phyloP scores from a whole-genome alignment of 805 yeast species.

The Starmera amethionina region DNA sequence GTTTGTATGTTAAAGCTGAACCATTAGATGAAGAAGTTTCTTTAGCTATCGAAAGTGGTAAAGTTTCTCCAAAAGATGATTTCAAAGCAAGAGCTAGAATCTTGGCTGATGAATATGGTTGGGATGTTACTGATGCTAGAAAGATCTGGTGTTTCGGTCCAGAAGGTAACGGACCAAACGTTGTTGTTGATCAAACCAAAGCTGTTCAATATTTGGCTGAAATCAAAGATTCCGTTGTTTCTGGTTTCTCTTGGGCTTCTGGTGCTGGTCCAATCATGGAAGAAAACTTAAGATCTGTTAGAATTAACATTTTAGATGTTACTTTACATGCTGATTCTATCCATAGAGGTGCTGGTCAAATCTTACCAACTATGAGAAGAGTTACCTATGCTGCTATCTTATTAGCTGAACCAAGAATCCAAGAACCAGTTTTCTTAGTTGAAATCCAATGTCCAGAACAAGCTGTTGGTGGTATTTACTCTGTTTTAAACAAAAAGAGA shows the following conservation, averaged over 20 bases:
- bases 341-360: slow-evolving; percentile 99
- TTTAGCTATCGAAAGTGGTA: slow-evolving; percentile 87
- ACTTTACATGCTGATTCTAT: slow-evolving; percentile 99
- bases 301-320: slow-evolving; percentile 98
- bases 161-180: slow-evolving; percentile 97
- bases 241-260: slow-evolving; percentile 99
- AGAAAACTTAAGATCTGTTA: slow-evolving; percentile 92
- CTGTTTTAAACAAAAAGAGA: slow-evolving; percentile 98
- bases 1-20: slow-evolving; percentile 95
- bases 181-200: slow-evolving; percentile 99
- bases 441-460: slow-evolving; percentile 99
- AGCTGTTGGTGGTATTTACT: slow-evolving; percentile 99
- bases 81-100: slow-evolving; percentile 98
- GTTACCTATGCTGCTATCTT: slow-evolving; percentile 97
- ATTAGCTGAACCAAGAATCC: slow-evolving; percentile 97
- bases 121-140: slow-evolving; percentile 99
- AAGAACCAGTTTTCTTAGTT: slow-evolving; percentile 98
- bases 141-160: slow-evolving; percentile 99
- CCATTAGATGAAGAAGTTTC: slow-evolving; percentile 93
- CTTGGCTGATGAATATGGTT: slow-evolving; percentile 97
- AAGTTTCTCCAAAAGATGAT: slow-evolving; percentile 91
- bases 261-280: slow-evolving; percentile 99
- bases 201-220: slow-evolving; percentile 98
- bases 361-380: slow-evolving; percentile 99
- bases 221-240: slow-evolving; percentile 98